These are phyloP conservation scores for Mycena vulgaris DNA, from an alignment of 768 basidiomycete species.

Conservation along the genomic window DNA sequence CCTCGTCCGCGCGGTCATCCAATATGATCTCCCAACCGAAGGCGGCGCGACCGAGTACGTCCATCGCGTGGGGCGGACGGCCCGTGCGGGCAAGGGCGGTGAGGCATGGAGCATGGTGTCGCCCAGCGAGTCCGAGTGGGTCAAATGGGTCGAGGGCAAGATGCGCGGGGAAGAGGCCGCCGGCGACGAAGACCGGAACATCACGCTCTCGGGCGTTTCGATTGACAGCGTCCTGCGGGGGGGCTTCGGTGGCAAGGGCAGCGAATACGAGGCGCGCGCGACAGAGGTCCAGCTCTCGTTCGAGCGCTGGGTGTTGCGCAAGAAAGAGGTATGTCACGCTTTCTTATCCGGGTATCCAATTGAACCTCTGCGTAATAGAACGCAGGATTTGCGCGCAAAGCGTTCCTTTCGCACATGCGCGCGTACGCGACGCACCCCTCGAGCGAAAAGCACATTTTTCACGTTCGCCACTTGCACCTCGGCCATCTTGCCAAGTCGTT, in stretches of 20 bases:
- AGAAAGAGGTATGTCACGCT: conserved; percentile 72
- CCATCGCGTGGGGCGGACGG: conserved; percentile 96
- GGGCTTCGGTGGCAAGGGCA: conserved; percentile 90
- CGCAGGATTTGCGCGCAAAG: conserved; percentile 81
- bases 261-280: conserved; percentile 89
- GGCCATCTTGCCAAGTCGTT: conserved; percentile 96
- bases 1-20: conserved; percentile 93
- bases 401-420: conserved; percentile 93
- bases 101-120: conserved; percentile 96
- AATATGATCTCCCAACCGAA: conserved; percentile 98
- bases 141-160: conserved; percentile 88
- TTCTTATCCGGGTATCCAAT: conserved; percentile 24
- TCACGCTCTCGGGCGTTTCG: conserved; percentile 70
- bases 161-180: conserved; percentile 72
- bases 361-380: conserved; percentile 69
- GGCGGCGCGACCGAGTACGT: conserved; percentile 97
- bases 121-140: conserved; percentile 92
- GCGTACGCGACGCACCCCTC: conserved; percentile 98
- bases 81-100: conserved; percentile 95
- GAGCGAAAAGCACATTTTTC: conserved; percentile 97
- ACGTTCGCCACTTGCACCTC: conserved; percentile 93
- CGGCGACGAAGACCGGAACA: conserved; percentile 54
- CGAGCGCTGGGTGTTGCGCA: conserved; percentile 90
- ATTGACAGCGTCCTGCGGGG: conserved; percentile 80
- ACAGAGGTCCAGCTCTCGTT: conserved; percentile 97